These are phyloP conservation scores for Tardiomyces blankii DNA, from an alignment of 1,139 yeast genomes.

Conservation along the genomic window DNA sequence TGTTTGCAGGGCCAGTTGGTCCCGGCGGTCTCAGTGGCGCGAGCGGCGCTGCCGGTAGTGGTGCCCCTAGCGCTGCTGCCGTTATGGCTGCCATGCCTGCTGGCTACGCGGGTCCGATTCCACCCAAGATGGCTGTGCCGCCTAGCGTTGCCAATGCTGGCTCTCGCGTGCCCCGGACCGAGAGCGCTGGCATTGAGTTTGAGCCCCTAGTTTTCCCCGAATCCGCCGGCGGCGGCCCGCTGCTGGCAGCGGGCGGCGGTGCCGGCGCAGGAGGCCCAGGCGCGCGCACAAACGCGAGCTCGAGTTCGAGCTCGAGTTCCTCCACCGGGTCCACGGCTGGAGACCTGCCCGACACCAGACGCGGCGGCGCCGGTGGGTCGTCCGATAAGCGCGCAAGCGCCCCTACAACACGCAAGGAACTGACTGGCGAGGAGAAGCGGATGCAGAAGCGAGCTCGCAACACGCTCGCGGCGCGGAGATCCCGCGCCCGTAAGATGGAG, in stretches of 20 bases:
- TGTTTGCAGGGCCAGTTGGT: neutral
- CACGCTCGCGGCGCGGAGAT: constrained; percentile 96
- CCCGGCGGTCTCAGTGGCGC: neutral
- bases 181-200: neutral
- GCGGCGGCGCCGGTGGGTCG: neutral
- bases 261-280: too few species aligned
- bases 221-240: neutral
- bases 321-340: too few species aligned
- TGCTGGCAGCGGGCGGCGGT: neutral
- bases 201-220: neutral
- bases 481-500: constrained; percentile 91
- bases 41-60: neutral
- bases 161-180: neutral
- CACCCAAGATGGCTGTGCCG: neutral
- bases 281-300: too few species aligned
- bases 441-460: constrained; percentile 74
- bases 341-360: too few species aligned
- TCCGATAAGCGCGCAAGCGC: neutral
- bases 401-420: neutral
- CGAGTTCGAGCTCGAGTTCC: too few species aligned
- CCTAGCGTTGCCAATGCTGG: neutral
- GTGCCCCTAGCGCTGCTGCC: neutral
- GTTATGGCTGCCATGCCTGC: too few species aligned
- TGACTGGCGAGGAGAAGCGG: neutral
- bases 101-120: neutral